Evolutionary conservation across 805 yeast species (phyloP).

Genomic region (Millerago galiae): DNA sequence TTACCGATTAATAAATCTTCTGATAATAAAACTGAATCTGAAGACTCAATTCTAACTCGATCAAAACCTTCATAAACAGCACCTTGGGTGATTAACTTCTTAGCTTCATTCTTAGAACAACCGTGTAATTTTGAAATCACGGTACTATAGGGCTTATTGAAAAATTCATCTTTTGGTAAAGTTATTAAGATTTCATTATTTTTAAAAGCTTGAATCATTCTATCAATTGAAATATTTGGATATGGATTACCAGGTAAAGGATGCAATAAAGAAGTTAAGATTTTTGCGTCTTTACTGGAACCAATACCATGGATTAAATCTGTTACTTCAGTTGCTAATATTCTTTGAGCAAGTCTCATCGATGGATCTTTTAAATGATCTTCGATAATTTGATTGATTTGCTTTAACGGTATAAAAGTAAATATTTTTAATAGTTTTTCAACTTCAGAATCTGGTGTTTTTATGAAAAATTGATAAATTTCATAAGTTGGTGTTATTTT

Average conservation of each 20-base stretch:
- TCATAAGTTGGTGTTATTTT: conserved; percentile 73
- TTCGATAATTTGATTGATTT: conserved; percentile 47
- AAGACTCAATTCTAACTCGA: conserved; percentile 45
- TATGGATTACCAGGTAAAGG: conserved; percentile 47
- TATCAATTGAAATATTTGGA: conserved; percentile 40
- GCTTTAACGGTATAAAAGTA: conserved; percentile 64
- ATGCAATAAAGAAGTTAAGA: conserved; percentile 62
- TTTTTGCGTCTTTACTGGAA: conserved; percentile 59
- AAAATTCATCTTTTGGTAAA: conserved; percentile 30
- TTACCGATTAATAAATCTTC: conserved; percentile 50
- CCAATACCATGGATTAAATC: conserved; percentile 85
- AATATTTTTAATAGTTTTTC: conserved; percentile 63
- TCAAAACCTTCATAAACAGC: conserved; percentile 67
- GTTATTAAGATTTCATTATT: conserved; percentile 48
- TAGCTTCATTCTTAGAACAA: conserved; percentile 51
- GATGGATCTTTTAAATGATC: conserved; percentile 57
- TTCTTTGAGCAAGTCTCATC: conserved; percentile 61
- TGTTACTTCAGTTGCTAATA: conserved; percentile 78
- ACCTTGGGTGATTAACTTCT: conserved; percentile 58
- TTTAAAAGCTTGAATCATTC: conserved; percentile 48
- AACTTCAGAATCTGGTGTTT: conserved; percentile 72
- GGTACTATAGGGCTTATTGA: conserved; percentile 40
- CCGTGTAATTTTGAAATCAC: conserved; percentile 43
- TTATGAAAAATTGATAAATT: conserved; percentile 79
- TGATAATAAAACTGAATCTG: conserved; percentile 42